Conservation (phyloP, 768 basidiomycete species). For the Tricholoma flavovirens region DNA sequence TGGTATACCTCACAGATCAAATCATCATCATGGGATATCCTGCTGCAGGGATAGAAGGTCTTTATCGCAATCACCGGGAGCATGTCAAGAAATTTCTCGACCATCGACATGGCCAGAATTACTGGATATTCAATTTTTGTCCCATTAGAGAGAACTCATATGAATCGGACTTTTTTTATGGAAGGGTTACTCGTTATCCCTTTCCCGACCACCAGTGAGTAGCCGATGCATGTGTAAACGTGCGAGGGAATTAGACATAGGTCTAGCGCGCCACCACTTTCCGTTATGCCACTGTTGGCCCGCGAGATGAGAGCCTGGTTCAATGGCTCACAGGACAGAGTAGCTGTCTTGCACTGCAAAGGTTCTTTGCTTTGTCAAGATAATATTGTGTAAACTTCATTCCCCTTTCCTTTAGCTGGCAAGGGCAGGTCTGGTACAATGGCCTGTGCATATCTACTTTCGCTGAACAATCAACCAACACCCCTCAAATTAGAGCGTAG, state of each 20-base stretch:
- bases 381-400: not conserved
- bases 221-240: not conserved
- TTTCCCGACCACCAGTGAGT: constrained; percentile 89
- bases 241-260: not conserved
- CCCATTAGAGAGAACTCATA: constrained; percentile 80
- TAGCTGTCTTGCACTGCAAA: constrained; percentile 86
- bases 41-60: constrained; percentile 67
- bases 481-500: constrained; percentile 45
- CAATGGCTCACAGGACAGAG: constrained; percentile 52
- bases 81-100: constrained; percentile 76
- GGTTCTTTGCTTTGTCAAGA: constrained; percentile 32
- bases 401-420: constrained; percentile 41
- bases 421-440: constrained; percentile 85
- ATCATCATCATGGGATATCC: constrained; percentile 85
- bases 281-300: constrained; percentile 64
- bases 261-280: constrained; percentile 67
- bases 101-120: constrained; percentile 66
- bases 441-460: constrained; percentile 76
- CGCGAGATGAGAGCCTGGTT: constrained; percentile 76
- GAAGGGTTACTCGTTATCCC: constrained; percentile 77
- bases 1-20: constrained; percentile 67
- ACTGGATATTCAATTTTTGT: constrained; percentile 88
- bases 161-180: constrained; percentile 58
- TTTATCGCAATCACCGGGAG: constrained; percentile 74
- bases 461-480: constrained; percentile 42